Evolutionary conservation across 345 rosid species (phyloP).

Genomic region (Populus ilicifolia): DNA sequence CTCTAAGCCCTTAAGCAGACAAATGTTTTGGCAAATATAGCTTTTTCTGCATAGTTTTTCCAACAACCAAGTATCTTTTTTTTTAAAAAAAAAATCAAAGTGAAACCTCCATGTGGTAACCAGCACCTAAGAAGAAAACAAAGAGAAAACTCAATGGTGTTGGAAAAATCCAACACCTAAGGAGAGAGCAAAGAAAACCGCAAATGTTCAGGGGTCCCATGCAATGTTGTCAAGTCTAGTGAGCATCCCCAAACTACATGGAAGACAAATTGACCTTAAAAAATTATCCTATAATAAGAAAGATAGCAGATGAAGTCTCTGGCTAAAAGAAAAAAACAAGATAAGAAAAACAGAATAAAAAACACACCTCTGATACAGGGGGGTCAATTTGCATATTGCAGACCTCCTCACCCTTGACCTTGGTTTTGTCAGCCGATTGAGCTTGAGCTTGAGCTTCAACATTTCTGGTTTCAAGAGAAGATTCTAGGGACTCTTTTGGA

Average conservation of each 20-base stretch:
- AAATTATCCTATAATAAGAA: background rate
- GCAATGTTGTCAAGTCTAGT: background rate
- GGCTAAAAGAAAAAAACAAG: background rate
- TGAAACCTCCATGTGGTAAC: background rate
- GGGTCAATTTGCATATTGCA: slow-evolving; percentile 14
- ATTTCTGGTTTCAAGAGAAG: background rate
- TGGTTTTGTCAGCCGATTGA: background rate
- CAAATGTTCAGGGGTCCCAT: background rate
- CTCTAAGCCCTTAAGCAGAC: background rate
- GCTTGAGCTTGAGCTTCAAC: background rate
- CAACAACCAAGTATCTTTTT: background rate
- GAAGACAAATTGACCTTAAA: background rate
- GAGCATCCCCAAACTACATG: background rate
- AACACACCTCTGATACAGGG: slow-evolving; percentile 3
- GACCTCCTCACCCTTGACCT: background rate
- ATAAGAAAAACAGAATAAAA: background rate
- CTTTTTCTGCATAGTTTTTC: background rate
- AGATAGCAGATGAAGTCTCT: background rate
- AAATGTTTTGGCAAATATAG: background rate
- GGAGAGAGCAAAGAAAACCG: background rate
- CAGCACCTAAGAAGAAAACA: background rate
- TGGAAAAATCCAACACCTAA: too few relatives aligned
- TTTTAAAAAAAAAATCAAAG: background rate
- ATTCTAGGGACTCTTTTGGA: background rate
- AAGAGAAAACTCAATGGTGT: background rate